Conservation (phyloP, 371 early-diverging fungal species). For the Haplosporangium sp. region DNA sequence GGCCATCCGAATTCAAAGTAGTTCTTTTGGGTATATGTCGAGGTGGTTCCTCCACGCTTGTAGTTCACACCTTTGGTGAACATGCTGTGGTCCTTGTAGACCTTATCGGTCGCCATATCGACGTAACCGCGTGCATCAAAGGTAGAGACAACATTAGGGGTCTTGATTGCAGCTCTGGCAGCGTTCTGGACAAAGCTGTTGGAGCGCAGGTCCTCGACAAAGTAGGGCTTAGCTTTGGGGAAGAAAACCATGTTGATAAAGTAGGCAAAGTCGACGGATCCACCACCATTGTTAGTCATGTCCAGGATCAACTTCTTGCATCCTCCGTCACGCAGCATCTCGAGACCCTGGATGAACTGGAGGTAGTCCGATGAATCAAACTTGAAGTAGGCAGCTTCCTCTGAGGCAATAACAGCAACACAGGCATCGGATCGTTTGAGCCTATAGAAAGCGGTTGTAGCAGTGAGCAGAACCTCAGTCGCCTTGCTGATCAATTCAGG, state of each 20-base stretch:
- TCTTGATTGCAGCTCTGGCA: constrained; percentile 35
- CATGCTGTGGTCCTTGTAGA: constrained; percentile 42
- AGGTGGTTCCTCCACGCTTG: constrained; percentile 32
- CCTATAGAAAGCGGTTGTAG: constrained; percentile 46
- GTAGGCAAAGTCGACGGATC: constrained; percentile 52
- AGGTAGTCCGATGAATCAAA: constrained; percentile 36
- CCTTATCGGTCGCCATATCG: constrained; percentile 21
- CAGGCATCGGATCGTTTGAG: constrained; percentile 30
- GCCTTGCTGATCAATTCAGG: constrained; percentile 35
- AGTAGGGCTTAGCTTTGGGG: constrained; percentile 48
- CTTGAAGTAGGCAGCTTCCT: constrained; percentile 38
- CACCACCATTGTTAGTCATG: constrained; percentile 57
- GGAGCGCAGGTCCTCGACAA: constrained; percentile 46
- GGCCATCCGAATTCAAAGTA: constrained; percentile 41
- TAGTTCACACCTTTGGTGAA: constrained; percentile 46
- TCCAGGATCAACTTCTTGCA: constrained; percentile 54
- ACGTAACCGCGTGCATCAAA: constrained; percentile 45
- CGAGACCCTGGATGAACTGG: constrained; percentile 43
- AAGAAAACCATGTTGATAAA: constrained; percentile 48
- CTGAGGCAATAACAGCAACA: constrained; percentile 51
- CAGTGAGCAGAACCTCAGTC: constrained; percentile 19
- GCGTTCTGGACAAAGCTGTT: constrained; percentile 24
- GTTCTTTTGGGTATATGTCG: constrained; percentile 39
- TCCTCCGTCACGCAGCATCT: constrained; percentile 33
- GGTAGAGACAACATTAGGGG: constrained; percentile 10